Evolutionary conservation across 2,329 filamentous ascomycete species (phyloP).

Genomic region (Xylariaceae sp.): DNA sequence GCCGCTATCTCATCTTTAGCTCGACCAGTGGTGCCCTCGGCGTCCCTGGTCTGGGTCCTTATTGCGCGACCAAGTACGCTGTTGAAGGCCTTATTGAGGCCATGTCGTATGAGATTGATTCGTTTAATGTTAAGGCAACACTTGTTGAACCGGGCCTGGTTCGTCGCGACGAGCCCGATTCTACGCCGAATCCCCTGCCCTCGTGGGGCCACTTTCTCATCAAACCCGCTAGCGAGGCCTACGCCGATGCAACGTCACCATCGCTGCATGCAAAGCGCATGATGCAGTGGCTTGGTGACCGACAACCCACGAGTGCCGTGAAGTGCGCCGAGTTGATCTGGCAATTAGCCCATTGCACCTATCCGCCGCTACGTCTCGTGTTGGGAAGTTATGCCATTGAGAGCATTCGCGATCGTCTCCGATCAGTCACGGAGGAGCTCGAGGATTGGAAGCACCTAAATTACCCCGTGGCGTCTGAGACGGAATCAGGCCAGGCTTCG

Average conservation of each 20-base stretch:
- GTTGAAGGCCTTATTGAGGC: slow-evolving; percentile 93
- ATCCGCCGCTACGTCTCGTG: slow-evolving; percentile 80
- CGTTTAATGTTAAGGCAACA: slow-evolving; percentile 88
- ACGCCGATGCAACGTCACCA: slow-evolving; percentile 70
- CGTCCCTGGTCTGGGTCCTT: slow-evolving; percentile 86
- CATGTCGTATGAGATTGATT: slow-evolving; percentile 91
- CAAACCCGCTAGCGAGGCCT: slow-evolving; percentile 77
- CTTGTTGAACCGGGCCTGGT: slow-evolving; percentile 89
- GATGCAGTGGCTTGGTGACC: slow-evolving; percentile 89
- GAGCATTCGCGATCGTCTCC: slow-evolving; percentile 82
- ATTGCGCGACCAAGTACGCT: slow-evolving; percentile 95
- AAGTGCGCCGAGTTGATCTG: slow-evolving; percentile 92
- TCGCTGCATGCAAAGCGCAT: slow-evolving; percentile 85
- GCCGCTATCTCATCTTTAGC: slow-evolving; percentile 91
- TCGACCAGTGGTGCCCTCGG: slow-evolving; percentile 89
- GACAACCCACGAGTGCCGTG: slow-evolving; percentile 86
- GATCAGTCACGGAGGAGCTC: slow-evolving; percentile 89
- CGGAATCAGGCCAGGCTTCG: slow-evolving; percentile 25
- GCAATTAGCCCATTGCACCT: slow-evolving; percentile 93
- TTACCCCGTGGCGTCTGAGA: slow-evolving; percentile 44
- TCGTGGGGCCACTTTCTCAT: slow-evolving; percentile 91
- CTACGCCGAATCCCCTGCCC: slow-evolving; percentile 52
- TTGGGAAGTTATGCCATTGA: slow-evolving; percentile 93
- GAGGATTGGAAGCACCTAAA: slow-evolving; percentile 89
- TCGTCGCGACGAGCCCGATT: slow-evolving; percentile 72